These are phyloP conservation scores for Vicia villosa DNA, from an alignment of 306 rosid genomes.

Conservation along the genomic window DNA sequence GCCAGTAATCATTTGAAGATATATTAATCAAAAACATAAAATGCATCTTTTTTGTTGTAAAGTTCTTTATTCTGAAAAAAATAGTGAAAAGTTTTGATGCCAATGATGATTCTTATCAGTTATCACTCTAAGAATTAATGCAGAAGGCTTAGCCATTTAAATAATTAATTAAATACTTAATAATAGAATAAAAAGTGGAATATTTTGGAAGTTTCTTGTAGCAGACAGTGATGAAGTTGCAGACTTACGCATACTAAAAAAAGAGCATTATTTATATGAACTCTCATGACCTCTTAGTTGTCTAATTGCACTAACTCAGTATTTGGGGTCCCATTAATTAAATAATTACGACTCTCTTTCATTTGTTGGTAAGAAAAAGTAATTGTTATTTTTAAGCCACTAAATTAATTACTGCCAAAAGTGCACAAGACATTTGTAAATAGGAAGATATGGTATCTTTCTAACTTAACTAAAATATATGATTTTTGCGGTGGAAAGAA, in stretches of 20 bases:
- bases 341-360: conserved; percentile 12
- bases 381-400: background rate
- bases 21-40: background rate
- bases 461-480: too few species aligned
- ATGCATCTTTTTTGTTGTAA: background rate
- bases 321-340: background rate
- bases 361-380: background rate
- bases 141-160: background rate
- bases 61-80: background rate
- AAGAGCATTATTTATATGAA: background rate
- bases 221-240: conserved; percentile 12
- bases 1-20: background rate
- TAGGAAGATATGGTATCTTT: too few species aligned
- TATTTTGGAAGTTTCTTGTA: conserved; percentile 28
- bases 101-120: background rate
- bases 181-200: conserved; percentile 17
- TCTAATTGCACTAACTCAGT: conserved; percentile 14
- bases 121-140: background rate
- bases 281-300: conserved; percentile 25
- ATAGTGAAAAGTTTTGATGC: conserved; percentile 16
- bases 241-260: conserved; percentile 18
- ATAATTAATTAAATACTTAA: background rate
- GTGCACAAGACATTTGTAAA: background rate
- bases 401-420: background rate
- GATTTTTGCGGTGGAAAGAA: too few species aligned